phyloP scores from a whole-genome alignment of 345 rosid species.

The Eucalyptus pauciflora region DNA sequence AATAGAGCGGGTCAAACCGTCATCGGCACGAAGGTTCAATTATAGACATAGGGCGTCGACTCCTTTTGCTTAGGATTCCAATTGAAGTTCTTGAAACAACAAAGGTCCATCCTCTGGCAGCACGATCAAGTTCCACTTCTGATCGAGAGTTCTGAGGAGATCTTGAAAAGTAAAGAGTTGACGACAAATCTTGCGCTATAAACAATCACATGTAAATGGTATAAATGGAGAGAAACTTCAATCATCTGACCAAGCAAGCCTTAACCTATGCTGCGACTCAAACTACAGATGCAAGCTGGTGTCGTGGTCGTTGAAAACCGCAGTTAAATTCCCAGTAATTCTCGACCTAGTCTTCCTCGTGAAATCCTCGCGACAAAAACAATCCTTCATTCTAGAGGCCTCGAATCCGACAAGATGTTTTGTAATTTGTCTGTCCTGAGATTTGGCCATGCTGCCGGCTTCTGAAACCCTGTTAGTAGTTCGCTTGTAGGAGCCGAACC shows the following conservation, averaged over 20 bases:
- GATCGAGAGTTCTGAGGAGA: neutral
- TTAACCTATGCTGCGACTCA: neutral
- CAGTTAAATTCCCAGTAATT: neutral
- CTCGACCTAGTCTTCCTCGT: neutral
- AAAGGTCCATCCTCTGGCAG: neutral
- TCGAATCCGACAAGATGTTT: slow-evolving; percentile 9
- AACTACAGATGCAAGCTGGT: neutral
- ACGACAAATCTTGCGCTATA: neutral
- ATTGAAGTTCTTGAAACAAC: neutral
- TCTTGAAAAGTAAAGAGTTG: neutral
- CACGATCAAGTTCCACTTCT: neutral
- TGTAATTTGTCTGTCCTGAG: neutral
- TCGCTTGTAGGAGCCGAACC: slow-evolving; percentile 63
- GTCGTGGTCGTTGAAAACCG: neutral
- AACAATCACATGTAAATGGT: neutral
- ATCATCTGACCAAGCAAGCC: neutral
- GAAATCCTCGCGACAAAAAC: neutral
- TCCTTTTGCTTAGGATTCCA: neutral
- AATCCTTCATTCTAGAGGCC: neutral
- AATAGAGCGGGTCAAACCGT: neutral
- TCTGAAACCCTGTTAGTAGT: slow-evolving; percentile 27
- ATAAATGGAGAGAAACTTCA: neutral
- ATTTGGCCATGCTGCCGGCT: neutral
- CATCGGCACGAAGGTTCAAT: neutral
- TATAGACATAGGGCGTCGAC: neutral